Conservation (phyloP, 495 filamentous ascomycete species). For the Penicillium flavigenum region DNA sequence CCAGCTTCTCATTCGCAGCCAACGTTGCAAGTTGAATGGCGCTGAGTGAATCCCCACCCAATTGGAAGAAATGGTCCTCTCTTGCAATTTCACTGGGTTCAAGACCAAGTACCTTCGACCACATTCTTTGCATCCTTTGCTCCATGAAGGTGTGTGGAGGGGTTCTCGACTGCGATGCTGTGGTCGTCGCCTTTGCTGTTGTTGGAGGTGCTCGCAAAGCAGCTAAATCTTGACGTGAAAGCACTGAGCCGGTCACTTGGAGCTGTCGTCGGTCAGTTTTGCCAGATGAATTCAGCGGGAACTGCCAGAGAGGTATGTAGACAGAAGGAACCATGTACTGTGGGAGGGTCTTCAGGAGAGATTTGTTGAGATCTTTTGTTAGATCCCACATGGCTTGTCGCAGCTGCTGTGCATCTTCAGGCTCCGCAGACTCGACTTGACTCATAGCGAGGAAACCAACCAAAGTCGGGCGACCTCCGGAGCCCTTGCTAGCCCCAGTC, state of each 20-base stretch:
- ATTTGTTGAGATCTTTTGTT: too few species aligned
- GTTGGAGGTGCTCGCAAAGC: constrained; percentile 16
- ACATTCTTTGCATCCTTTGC: too few species aligned
- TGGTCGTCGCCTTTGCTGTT: not conserved
- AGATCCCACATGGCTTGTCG: too few species aligned
- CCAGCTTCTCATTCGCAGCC: constrained; percentile 10
- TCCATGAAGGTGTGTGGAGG: too few species aligned
- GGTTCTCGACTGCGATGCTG: constrained; percentile 4
- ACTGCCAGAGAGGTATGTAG: constrained; percentile 47
- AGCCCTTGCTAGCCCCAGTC: too few species aligned
- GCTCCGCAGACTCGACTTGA: too few species aligned
- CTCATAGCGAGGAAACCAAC: too few species aligned
- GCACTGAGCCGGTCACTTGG: constrained; percentile 34
- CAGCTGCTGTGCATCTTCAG: too few species aligned
- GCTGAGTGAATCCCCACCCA: constrained; percentile 59
- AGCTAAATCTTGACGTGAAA: constrained; percentile 16
- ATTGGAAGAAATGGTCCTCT: constrained; percentile 51
- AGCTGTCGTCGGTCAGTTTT: constrained; percentile 47
- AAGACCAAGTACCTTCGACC: too few species aligned
- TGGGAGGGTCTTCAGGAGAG: constrained; percentile 16
- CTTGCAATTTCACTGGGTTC: constrained; percentile 31
- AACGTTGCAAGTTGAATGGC: constrained; percentile 41
- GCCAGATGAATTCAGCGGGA: constrained; percentile 50
- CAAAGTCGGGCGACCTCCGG: too few species aligned
- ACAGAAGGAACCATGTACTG: constrained; percentile 55